phyloP scores from a whole-genome alignment of 306 rosid genomes.

The Albizia julibrissin region DNA sequence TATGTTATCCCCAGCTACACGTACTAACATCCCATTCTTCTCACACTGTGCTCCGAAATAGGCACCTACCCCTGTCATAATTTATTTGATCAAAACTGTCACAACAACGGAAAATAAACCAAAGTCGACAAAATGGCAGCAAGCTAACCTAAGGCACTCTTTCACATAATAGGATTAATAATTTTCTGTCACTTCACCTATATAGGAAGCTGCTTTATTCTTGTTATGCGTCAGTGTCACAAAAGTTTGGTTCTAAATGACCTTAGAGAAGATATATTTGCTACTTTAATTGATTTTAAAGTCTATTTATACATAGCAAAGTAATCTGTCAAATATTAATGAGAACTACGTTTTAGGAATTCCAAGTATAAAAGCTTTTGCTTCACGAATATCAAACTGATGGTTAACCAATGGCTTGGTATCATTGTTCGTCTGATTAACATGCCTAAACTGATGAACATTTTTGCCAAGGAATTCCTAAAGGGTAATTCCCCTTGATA shows the following conservation, averaged over 20 bases:
- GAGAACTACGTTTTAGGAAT: neutral
- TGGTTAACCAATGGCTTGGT: neutral
- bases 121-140: conserved; percentile 16
- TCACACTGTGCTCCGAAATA: conserved; percentile 84
- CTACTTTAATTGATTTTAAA: conserved; percentile 16
- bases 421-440: neutral
- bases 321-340: neutral
- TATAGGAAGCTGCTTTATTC: neutral
- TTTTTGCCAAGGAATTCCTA: neutral
- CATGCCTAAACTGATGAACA: neutral
- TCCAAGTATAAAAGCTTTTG: neutral
- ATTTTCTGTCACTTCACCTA: neutral
- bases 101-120: conserved; percentile 11
- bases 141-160: neutral
- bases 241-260: neutral
- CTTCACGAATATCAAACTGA: neutral
- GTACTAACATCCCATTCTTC: conserved; percentile 80
- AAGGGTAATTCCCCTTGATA: neutral
- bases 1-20: conserved; percentile 77
- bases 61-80: conserved; percentile 64
- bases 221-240: neutral
- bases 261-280: neutral
- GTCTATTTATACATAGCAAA: neutral
- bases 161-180: neutral
- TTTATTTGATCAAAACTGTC: conserved; percentile 16